Conservation (phyloP, 306 rosid species). For the Amphicarpaea edgeworthii region DNA sequence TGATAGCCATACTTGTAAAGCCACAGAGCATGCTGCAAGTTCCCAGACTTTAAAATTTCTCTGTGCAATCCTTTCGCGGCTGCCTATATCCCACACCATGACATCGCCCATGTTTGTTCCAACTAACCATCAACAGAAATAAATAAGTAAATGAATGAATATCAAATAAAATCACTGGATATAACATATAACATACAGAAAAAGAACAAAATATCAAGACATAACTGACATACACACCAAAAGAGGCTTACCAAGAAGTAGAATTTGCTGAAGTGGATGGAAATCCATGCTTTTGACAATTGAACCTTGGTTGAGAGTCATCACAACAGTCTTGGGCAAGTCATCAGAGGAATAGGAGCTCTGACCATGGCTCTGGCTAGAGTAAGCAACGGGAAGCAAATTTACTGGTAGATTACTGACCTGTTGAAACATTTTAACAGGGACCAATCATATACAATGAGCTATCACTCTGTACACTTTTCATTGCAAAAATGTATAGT, state of each 20-base stretch:
- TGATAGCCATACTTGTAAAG: conserved; percentile 75
- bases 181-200: conserved; percentile 28
- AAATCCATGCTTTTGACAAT: conserved; percentile 93
- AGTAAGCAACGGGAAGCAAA: conserved; percentile 75
- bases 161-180: conserved; percentile 19
- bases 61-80: conserved; percentile 76
- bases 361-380: conserved; percentile 88
- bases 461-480: conserved; percentile 26
- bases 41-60: conserved; percentile 94
- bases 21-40: conserved; percentile 64
- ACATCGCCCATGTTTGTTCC: conserved; percentile 95
- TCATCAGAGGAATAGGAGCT: conserved; percentile 90
- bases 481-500: conserved; percentile 11
- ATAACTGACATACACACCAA: conserved; percentile 17
- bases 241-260: conserved; percentile 84
- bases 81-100: conserved; percentile 88
- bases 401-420: conserved; percentile 85
- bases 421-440: conserved; percentile 58
- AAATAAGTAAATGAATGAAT: conserved; percentile 26
- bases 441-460: conserved; percentile 40
- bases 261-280: conserved; percentile 88
- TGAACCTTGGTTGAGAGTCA: conserved; percentile 80
- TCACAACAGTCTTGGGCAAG: conserved; percentile 85
- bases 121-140: conserved; percentile 62
- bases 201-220: conserved; percentile 16